Percentiles rank a stretch among this genome's conserved stretches.
phyloP scores from a whole-genome alignment of 768 basidiomycete species.

The Mrakia blollopis region DNA sequence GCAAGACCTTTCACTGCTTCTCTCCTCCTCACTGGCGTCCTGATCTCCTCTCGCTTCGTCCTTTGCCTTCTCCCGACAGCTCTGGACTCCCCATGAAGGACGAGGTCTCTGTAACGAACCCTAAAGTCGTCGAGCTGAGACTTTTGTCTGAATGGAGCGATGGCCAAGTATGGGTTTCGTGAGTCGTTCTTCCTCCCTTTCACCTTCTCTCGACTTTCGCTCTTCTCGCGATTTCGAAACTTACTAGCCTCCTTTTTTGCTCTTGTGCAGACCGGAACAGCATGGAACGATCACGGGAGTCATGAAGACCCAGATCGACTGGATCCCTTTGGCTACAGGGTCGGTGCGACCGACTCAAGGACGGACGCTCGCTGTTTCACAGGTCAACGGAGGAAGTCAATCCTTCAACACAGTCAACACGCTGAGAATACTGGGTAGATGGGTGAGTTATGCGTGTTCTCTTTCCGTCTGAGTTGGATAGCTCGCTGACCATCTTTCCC shows the following conservation, averaged over 20 bases:
- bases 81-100: slow-evolving; percentile 32
- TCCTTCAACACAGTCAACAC: slow-evolving; percentile 44
- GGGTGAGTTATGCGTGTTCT: slow-evolving; percentile 40
- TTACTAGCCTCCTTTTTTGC: slow-evolving; percentile 40
- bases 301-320: slow-evolving; percentile 47
- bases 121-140: slow-evolving; percentile 41
- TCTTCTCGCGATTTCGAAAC: slow-evolving; percentile 30
- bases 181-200: background rate
- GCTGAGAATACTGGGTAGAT: slow-evolving; percentile 42
- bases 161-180: slow-evolving; percentile 28
- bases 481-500: background rate
- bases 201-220: background rate
- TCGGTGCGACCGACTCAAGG: slow-evolving; percentile 45
- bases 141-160: slow-evolving; percentile 12
- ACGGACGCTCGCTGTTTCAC: slow-evolving; percentile 41
- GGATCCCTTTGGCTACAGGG: slow-evolving; percentile 44
- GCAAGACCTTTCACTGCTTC: slow-evolving; percentile 33
- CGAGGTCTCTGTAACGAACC: slow-evolving; percentile 35
- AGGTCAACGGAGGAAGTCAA: slow-evolving; percentile 42
- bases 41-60: no score
- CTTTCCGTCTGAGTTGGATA: background rate
- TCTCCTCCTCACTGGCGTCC: slow-evolving; percentile 27
- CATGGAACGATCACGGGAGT: slow-evolving; percentile 45
- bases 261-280: slow-evolving; percentile 38
- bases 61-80: background rate